Evolutionary conservation across 179 eudicot genomes (phyloP), one percentile per base, ranked within the genome.

Genomic region (Heliamphora pulchella): DNA sequence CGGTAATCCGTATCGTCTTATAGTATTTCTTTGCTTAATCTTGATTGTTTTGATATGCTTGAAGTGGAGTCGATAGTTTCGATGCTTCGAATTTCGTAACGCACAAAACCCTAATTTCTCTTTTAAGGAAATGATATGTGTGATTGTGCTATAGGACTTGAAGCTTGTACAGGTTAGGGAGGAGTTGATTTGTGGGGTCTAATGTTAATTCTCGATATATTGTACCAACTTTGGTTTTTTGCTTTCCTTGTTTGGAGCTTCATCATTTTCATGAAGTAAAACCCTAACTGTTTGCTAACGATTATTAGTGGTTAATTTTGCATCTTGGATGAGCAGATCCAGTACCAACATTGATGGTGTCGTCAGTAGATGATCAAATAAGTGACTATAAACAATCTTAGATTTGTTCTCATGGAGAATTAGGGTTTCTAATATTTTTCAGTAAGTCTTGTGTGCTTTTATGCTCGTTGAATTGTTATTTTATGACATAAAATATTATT

Each of bases 241-340:
- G 39, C 55, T 79, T 78, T 70, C 75, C 65, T 70, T 58, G 43
- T 20, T 55, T 51, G 20, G 18, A 18, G 44, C 1, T 57, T 13
- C 13, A 18, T 54, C 65, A 55, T 79, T 79, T 69, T 58, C 67
- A 18, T 55, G 43, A 18, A 43, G 1, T 17, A 48, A 76, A 82
- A 82, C 73, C 84, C 84, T 78, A 77, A 72, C 54, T 57, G 53
- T 57, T 78, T 59, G 22, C 51, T 39, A 47, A 18, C 17, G 50
- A 7, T 17, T 10, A 74, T 43, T 9, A 59, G 11, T 58, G 59
- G 15, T 46, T 46, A 10, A 59, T 41, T 80, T 47, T 46, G 59
- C 47, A 11, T 3, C 0, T 76, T 43, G 55, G 13, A 50, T 79
- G 11, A 14, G 75, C 70, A 20, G 11, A 68, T 78, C 46, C 11